Conservation (phyloP, 2,329 filamentous ascomycete species). For the Bipolaris sorokiniana region DNA sequence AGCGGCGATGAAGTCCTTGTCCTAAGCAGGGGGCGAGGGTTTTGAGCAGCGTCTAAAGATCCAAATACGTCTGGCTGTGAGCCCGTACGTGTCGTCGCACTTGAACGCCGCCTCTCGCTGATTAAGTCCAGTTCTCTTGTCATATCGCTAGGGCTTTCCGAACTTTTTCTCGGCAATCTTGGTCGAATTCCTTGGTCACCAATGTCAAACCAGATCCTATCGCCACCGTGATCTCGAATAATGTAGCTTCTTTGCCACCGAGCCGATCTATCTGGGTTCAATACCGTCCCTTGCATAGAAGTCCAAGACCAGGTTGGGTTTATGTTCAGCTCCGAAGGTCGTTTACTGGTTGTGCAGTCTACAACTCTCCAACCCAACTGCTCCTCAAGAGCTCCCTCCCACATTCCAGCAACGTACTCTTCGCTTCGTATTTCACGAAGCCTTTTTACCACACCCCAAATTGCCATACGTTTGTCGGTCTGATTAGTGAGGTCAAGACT, state of each 20-base stretch:
- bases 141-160: conserved; percentile 9
- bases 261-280: neutral
- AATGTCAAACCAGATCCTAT: conserved; percentile 10
- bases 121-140: conserved; percentile 4
- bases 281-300: conserved; percentile 17
- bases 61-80: neutral
- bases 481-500: conserved; percentile 26
- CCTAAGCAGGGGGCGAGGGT: neutral
- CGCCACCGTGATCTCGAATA: conserved; percentile 13
- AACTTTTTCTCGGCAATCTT: conserved; percentile 5
- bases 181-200: neutral
- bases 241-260: conserved; percentile 8
- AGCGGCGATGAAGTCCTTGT: neutral
- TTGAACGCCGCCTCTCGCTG: conserved; percentile 11
- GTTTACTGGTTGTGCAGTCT: neutral
- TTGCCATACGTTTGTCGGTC: conserved; percentile 27
- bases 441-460: conserved; percentile 36
- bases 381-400: conserved; percentile 28
- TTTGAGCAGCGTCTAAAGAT: neutral
- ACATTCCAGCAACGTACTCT: conserved; percentile 32
- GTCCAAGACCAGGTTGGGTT: conserved; percentile 29
- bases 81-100: neutral
- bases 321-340: conserved; percentile 7
- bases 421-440: conserved; percentile 28
- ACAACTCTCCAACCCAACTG: conserved; percentile 32